A percentile compares a stretch with the other conserved stretches of the same genome.
Evolutionary conservation across 2,329 filamentous ascomycete genomes (phyloP).

Genomic region (Microdochium paspali): DNA sequence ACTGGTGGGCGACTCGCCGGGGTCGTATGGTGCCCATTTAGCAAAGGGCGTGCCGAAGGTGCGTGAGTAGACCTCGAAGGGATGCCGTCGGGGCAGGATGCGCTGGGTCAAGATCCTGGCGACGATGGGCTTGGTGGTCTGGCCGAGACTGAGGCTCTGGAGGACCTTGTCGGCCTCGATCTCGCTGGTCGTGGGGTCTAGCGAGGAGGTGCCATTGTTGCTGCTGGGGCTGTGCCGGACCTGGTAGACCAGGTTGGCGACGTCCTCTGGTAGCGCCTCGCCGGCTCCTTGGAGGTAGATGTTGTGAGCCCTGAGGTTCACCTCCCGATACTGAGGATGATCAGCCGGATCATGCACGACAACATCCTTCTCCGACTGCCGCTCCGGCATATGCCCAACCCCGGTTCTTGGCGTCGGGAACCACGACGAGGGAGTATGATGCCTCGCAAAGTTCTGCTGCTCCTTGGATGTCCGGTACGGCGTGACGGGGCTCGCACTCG

Average conservation of each 20-base stretch:
- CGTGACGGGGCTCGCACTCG: too few species aligned
- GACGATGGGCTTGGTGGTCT: too few species aligned
- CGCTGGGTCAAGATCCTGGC: too few species aligned
- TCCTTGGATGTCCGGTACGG: too few species aligned
- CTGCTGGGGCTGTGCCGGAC: constrained; percentile 5
- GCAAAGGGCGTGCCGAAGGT: constrained; percentile 9
- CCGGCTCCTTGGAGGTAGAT: constrained; percentile 9
- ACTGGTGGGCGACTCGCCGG: constrained; percentile 1
- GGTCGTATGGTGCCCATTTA: constrained; percentile 6
- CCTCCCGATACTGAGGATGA: constrained; percentile 6
- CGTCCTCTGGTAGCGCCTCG: constrained; percentile 10
- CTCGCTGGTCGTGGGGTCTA: constrained; percentile 8
- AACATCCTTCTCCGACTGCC: too few species aligned
- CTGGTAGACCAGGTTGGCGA: constrained; percentile 9
- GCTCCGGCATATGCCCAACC: too few species aligned
- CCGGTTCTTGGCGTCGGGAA: too few species aligned
- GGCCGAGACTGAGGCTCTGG: too few species aligned
- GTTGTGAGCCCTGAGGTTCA: constrained; percentile 13
- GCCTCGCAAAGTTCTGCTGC: too few species aligned
- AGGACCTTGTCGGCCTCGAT: constrained; percentile 4
- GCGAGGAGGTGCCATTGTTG: too few species aligned
- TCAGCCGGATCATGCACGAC: too few species aligned
- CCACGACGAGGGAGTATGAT: too few species aligned
- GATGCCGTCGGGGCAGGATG: constrained; percentile 1
- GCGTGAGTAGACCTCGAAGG: constrained; percentile 8